Evolutionary conservation across 148 eudicot species (phyloP).

Genomic region (Gaultheria prostrata): DNA sequence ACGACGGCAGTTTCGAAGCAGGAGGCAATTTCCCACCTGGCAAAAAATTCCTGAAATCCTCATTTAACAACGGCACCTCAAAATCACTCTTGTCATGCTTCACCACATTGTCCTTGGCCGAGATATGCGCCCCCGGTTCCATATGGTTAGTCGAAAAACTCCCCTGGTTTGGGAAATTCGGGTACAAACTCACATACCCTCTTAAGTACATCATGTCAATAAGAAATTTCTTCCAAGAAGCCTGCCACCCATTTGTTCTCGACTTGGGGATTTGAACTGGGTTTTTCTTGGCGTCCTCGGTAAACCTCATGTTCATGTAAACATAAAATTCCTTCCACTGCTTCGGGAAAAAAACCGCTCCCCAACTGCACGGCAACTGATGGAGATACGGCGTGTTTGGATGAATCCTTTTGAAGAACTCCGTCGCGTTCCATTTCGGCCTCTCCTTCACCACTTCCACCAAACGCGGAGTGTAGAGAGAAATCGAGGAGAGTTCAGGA

Average conservation of each 20-base stretch:
- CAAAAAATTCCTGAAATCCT: slow-evolving; percentile 57
- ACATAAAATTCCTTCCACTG: slow-evolving; percentile 98
- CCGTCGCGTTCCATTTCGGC: slow-evolving; percentile 89
- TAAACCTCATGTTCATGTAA: slow-evolving; percentile 97
- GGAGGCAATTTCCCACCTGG: slow-evolving; percentile 87
- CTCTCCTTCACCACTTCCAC: slow-evolving; percentile 92
- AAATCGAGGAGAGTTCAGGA: slow-evolving; percentile 82
- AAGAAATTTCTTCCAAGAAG: slow-evolving; percentile 94
- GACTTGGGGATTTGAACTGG: slow-evolving; percentile 94
- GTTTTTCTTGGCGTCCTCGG: slow-evolving; percentile 82
- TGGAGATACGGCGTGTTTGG: slow-evolving; percentile 98
- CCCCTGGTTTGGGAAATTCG: slow-evolving; percentile 80
- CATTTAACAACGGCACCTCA: slow-evolving; percentile 78
- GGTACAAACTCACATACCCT: slow-evolving; percentile 84
- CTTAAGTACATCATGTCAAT: slow-evolving; percentile 96
- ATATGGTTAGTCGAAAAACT: slow-evolving; percentile 97
- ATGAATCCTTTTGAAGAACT: slow-evolving; percentile 68
- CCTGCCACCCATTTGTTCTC: slow-evolving; percentile 96
- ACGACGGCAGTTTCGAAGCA: slow-evolving; percentile 71
- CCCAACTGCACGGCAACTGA: slow-evolving; percentile 95
- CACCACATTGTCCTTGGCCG: slow-evolving; percentile 78
- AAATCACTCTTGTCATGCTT: slow-evolving; percentile 76
- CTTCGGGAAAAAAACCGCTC: slow-evolving; percentile 92
- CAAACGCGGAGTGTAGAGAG: slow-evolving; percentile 90
- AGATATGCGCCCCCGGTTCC: slow-evolving; percentile 93